These are phyloP conservation scores for Termitomyces sp. DNA, from an alignment of 1,284 basidiomycete species.

Conservation along the genomic window DNA sequence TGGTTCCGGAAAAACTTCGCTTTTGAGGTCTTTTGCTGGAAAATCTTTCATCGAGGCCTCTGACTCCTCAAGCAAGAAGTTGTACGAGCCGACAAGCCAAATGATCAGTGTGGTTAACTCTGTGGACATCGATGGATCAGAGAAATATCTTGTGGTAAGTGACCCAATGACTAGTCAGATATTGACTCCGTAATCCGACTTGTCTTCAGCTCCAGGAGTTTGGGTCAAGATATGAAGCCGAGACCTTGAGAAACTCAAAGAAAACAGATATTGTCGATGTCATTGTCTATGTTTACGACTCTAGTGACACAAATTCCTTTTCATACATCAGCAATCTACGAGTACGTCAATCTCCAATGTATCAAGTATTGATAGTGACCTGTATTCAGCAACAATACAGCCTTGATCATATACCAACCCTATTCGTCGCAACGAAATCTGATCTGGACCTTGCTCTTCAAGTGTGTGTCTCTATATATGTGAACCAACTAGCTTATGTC, in stretches of 20 bases:
- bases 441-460: slow-evolving; percentile 95
- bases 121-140: slow-evolving; percentile 90
- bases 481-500: slow-evolving; percentile 15
- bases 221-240: slow-evolving; percentile 90
- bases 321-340: slow-evolving; percentile 96
- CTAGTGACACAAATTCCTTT: slow-evolving; percentile 97
- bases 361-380: slow-evolving; percentile 2
- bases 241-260: slow-evolving; percentile 83
- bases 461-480: slow-evolving; percentile 37
- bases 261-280: slow-evolving; percentile 92
- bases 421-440: slow-evolving; percentile 99
- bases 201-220: slow-evolving; percentile 85
- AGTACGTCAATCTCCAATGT: slow-evolving; percentile 41
- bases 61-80: slow-evolving; percentile 78
- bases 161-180: slow-evolving; percentile 1
- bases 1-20: slow-evolving; percentile 90
- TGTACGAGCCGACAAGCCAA: slow-evolving; percentile 87
- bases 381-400: slow-evolving; percentile 86
- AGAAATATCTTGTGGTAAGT: slow-evolving; percentile 93
- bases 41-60: slow-evolving; percentile 71
- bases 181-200: slow-evolving; percentile 4
- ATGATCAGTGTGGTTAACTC: slow-evolving; percentile 91
- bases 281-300: slow-evolving; percentile 94
- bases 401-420: slow-evolving; percentile 86
- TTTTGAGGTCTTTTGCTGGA: slow-evolving; percentile 82